Evolutionary conservation across 768 basidiomycete genomes (phyloP).

Genomic region (Rubroboletus satanas): DNA sequence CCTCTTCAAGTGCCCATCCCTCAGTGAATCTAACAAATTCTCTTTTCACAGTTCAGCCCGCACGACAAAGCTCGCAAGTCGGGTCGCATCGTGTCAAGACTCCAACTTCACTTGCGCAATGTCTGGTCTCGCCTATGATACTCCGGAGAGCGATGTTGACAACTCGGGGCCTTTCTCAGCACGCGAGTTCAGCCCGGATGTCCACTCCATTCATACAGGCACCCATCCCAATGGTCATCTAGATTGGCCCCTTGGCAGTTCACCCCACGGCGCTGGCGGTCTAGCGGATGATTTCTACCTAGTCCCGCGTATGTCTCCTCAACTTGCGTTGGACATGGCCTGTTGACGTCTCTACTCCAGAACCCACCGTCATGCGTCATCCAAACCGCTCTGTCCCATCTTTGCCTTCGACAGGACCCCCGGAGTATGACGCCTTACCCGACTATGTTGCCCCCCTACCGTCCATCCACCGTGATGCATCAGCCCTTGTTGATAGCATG

Average conservation of each 20-base stretch:
- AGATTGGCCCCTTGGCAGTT: slow-evolving; percentile 4
- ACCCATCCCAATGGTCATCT: slow-evolving; percentile 3
- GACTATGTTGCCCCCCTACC: slow-evolving; percentile 29
- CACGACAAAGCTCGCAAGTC: neutral
- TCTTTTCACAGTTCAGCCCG: neutral
- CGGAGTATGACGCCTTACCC: slow-evolving; percentile 30
- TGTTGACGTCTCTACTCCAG: slow-evolving; percentile 14
- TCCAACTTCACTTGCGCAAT: slow-evolving; percentile 13
- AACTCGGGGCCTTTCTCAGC: slow-evolving; percentile 4
- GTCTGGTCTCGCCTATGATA: slow-evolving; percentile 31
- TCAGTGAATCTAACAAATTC: neutral
- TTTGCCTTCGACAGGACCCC: slow-evolving; percentile 37
- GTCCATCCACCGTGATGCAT: slow-evolving; percentile 39
- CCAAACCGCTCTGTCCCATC: slow-evolving; percentile 48
- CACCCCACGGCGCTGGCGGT: slow-evolving; percentile 2
- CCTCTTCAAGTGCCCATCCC: neutral
- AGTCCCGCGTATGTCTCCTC: slow-evolving; percentile 19
- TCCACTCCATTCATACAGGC: neutral
- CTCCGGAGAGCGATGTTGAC: slow-evolving; percentile 16
- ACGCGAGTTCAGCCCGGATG: slow-evolving; percentile 3
- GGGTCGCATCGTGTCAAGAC: neutral
- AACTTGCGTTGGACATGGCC: neutral
- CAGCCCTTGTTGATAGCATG: slow-evolving; percentile 48
- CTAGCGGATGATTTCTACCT: slow-evolving; percentile 17
- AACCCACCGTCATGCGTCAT: slow-evolving; percentile 38